These are phyloP conservation scores for Papiliotrema fonsecae DNA, from an alignment of 1,284 basidiomycete genomes.

Conservation along the genomic window DNA sequence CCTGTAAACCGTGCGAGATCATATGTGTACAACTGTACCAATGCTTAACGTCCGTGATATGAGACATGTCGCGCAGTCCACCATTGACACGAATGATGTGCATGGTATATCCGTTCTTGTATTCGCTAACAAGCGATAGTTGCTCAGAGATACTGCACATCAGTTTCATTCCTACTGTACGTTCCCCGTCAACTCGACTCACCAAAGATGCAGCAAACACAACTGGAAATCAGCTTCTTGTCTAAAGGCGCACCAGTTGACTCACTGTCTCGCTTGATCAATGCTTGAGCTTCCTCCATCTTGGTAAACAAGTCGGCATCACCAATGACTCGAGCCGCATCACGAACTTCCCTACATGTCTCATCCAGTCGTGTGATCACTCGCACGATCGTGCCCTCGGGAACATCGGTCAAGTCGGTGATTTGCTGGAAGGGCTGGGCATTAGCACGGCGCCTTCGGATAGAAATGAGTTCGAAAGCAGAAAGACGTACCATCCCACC, in stretches of 20 bases:
- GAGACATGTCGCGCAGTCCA: too few relatives aligned
- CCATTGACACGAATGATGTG: too few relatives aligned
- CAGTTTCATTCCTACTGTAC: too few relatives aligned
- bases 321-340: constrained; percentile 95
- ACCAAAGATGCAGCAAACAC: constrained; percentile 19
- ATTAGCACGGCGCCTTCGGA: not conserved
- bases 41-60: too few relatives aligned
- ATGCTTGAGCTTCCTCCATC: constrained; percentile 91
- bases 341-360: constrained; percentile 92
- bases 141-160: too few relatives aligned
- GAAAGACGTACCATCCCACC: constrained; percentile 80
- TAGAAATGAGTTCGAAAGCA: not conserved
- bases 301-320: constrained; percentile 93
- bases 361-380: constrained; percentile 95
- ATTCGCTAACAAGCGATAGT: too few relatives aligned
- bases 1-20: too few relatives aligned
- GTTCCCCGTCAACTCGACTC: not conserved
- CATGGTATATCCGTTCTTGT: too few relatives aligned
- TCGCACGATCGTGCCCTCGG: constrained; percentile 95
- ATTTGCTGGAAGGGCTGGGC: constrained; percentile 89
- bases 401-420: constrained; percentile 84
- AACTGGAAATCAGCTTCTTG: constrained; percentile 15
- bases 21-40: too few relatives aligned
- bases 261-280: constrained; percentile 91
- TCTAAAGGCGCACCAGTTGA: constrained; percentile 1